Percentiles rank a stretch among this genome's conserved stretches.
phyloP scores from a whole-genome alignment of 2,329 filamentous ascomycete species.

The Colletotrichum eleusines region DNA sequence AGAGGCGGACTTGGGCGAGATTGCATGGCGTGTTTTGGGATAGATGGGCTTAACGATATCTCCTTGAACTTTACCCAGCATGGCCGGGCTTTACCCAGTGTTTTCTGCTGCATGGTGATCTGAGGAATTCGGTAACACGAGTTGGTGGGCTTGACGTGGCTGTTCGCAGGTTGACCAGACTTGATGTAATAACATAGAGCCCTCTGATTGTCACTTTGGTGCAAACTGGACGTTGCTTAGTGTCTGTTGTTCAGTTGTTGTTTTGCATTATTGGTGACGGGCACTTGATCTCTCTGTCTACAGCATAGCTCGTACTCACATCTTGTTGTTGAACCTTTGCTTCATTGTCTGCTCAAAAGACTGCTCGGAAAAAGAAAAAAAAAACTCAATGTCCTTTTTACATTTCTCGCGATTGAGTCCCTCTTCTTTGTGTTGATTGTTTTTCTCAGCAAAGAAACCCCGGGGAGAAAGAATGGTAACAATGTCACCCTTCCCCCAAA shows the following conservation, averaged over 20 bases:
- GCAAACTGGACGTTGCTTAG: neutral
- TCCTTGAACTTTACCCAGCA: neutral
- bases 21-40: neutral
- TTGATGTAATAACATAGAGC: neutral
- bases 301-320: neutral
- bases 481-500: neutral
- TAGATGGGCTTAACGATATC: neutral
- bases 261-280: neutral
- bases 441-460: neutral
- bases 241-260: neutral
- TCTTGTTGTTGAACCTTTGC: neutral
- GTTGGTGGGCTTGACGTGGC: neutral
- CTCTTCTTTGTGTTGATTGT: neutral
- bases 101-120: neutral
- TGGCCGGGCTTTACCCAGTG: neutral
- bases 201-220: neutral
- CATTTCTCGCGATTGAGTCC: neutral
- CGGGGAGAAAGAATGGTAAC: neutral
- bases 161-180: neutral
- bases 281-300: neutral
- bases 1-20: neutral
- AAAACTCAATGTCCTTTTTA: rapidly evolving
- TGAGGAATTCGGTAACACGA: neutral
- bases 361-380: too few species aligned
- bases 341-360: too few species aligned